Conservation (phyloP, 2,329 filamentous ascomycete genomes). For the Pseudogymnoascus sp. region DNA sequence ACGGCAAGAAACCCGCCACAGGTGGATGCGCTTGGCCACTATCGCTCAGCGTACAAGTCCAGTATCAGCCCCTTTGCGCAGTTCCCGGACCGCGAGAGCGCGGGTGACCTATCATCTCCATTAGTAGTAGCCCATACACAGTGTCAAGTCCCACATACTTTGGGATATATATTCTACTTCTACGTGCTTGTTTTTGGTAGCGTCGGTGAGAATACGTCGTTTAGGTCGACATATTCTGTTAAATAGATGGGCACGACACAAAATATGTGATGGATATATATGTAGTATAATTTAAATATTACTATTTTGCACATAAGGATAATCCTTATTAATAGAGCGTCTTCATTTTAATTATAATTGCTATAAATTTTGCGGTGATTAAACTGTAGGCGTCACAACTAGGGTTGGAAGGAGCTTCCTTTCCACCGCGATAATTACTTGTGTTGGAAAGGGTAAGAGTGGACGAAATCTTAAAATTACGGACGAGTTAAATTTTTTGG, state of each 20-base stretch:
- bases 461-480: background rate
- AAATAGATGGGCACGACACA: background rate
- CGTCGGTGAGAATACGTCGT: background rate
- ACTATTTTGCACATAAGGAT: no score
- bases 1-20: slow-evolving; percentile 36
- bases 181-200: background rate
- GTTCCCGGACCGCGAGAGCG: slow-evolving; percentile 87
- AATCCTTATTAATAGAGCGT: no score
- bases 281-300: no score
- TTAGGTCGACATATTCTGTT: background rate
- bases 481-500: background rate
- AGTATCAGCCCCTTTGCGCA: slow-evolving; percentile 94
- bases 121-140: background rate
- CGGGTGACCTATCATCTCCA: slow-evolving; percentile 27
- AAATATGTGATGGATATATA: background rate
- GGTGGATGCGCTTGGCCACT: slow-evolving; percentile 68
- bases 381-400: no score
- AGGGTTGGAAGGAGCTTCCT: background rate
- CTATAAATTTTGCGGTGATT: no score
- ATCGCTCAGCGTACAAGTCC: slow-evolving; percentile 86
- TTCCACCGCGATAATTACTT: background rate
- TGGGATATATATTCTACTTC: background rate
- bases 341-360: no score
- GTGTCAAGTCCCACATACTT: background rate
- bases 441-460: background rate